A percentile compares a stretch with the other conserved stretches of the same genome.
phyloP scores from a whole-genome alignment of 2,329 filamentous ascomycete genomes.

The Alternaria sp. region DNA sequence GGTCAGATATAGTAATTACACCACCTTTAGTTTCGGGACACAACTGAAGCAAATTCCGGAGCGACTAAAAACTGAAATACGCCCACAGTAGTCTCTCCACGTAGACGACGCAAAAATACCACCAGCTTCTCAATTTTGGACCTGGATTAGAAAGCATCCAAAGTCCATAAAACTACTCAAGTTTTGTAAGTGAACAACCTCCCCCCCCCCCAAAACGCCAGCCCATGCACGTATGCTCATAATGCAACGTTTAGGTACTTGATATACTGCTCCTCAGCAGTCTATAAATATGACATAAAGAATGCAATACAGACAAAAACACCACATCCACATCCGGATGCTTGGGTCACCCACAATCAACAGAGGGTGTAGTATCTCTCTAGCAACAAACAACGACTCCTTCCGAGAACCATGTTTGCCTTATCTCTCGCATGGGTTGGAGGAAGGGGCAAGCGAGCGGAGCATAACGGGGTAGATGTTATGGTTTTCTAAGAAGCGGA shows the following conservation, averaged over 20 bases:
- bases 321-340: not conserved
- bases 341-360: not conserved
- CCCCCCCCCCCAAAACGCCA: conserved; percentile 14
- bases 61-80: too few species aligned
- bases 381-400: not conserved
- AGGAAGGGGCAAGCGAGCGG: not conserved
- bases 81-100: too few species aligned
- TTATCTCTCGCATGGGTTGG: conserved; percentile 1
- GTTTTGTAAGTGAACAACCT: conserved; percentile 6
- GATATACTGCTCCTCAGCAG: conserved; percentile 35
- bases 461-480: not conserved
- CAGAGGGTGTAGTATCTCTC: not conserved
- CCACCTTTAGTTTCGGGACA: too few species aligned
- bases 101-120: not conserved
- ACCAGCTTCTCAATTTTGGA: not conserved
- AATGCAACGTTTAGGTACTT: conserved; percentile 24
- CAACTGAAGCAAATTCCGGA: too few species aligned
- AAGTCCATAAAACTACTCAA: conserved; percentile 6
- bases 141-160: not conserved
- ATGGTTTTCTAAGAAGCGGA: conserved; percentile 1
- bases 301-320: conserved; percentile 1
- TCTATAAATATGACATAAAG: conserved; percentile 13
- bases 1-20: too few species aligned
- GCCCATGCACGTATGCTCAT: conserved; percentile 22
- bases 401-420: not conserved